Conservation (phyloP, 768 basidiomycete species). For the Tylopilus felleus region DNA sequence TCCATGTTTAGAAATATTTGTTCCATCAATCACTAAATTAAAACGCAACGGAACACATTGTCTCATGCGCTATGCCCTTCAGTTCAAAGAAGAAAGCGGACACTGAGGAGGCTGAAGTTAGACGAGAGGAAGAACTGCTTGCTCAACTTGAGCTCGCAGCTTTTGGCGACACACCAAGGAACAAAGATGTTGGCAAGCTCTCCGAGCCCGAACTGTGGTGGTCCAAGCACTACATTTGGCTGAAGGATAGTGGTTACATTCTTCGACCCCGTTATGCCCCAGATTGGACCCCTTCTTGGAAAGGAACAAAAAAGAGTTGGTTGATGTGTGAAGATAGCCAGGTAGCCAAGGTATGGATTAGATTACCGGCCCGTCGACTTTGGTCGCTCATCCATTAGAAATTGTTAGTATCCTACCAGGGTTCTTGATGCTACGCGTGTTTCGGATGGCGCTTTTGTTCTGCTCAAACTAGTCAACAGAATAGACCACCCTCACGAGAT, state of each 20-base stretch:
- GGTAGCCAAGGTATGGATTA: not conserved
- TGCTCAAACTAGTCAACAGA: not conserved
- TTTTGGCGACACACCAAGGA: too few relatives aligned
- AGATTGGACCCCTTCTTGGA: constrained; percentile 21
- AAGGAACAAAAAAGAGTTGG: not conserved
- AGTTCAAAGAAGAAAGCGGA: too few relatives aligned
- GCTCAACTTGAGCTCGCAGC: too few relatives aligned
- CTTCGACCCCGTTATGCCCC: constrained; percentile 21
- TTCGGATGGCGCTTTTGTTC: not conserved
- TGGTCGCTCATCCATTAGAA: not conserved
- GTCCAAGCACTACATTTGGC: constrained; percentile 7
- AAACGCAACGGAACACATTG: too few relatives aligned
- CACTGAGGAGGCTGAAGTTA: too few relatives aligned
- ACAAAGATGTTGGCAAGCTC: too few relatives aligned
- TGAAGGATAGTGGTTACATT: constrained; percentile 14
- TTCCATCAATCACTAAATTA: too few relatives aligned
- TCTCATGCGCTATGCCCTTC: too few relatives aligned
- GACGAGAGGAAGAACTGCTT: too few relatives aligned
- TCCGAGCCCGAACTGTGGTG: constrained; percentile 10
- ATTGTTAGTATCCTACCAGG: not conserved
- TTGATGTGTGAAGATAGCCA: not conserved
- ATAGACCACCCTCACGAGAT: not conserved
- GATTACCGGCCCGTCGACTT: too few relatives aligned
- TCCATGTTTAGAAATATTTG: too few relatives aligned
- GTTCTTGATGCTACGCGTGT: not conserved